Evolutionary conservation across 1,284 basidiomycete species (phyloP).

Genomic region (Pisolithus thermaeus): DNA sequence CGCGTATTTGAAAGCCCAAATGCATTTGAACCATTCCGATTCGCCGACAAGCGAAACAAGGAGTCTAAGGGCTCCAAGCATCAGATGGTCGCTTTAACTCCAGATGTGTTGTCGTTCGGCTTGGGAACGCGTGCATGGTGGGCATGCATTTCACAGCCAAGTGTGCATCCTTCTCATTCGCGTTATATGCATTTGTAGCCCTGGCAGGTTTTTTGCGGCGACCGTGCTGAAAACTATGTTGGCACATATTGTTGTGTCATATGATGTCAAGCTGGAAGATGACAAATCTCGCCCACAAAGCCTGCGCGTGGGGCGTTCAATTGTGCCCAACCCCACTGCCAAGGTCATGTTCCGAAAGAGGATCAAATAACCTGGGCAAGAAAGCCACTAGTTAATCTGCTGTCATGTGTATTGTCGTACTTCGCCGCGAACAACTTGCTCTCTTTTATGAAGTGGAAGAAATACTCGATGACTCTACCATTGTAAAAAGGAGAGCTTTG

Average conservation of each 20-base stretch:
- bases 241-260: constrained; percentile 23
- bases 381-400: too few species aligned
- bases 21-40: neutral
- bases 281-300: constrained; percentile 18
- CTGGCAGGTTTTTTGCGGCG: constrained; percentile 29
- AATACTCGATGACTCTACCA: too few species aligned
- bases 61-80: constrained; percentile 12
- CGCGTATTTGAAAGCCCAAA: neutral
- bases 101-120: constrained; percentile 17
- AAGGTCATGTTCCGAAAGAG: constrained; percentile 19
- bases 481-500: too few species aligned
- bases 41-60: neutral
- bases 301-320: neutral
- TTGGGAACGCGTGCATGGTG: constrained; percentile 18
- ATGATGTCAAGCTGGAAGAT: constrained; percentile 26
- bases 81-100: constrained; percentile 11
- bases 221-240: constrained; percentile 27
- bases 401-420: too few species aligned
- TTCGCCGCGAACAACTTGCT: too few species aligned
- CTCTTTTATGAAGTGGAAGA: too few species aligned
- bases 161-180: too few species aligned
- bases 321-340: neutral
- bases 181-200: constrained; percentile 11
- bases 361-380: constrained; percentile 1
- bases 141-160: neutral